Evolutionary conservation across 1,284 basidiomycete genomes (phyloP), one percentile per base, ranked within the genome.

Genomic region (Sporisorium iseilematis-ciliati): DNA sequence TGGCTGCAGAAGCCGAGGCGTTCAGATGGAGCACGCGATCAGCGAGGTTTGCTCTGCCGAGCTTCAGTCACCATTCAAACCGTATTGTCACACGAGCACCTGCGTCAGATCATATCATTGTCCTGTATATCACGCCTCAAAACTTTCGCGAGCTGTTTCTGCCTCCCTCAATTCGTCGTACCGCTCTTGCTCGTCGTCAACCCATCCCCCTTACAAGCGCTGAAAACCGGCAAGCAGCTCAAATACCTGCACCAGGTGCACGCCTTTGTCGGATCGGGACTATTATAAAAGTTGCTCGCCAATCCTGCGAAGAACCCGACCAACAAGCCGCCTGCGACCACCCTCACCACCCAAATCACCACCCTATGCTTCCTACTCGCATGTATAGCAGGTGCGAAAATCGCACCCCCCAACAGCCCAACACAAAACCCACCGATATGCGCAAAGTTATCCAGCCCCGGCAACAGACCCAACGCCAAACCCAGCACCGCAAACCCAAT

Each of bases 221-320:
- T 54, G 43, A 80, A 81, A 21, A 75, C 63, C 7, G 81, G 81
- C 14, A 82, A 45, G 35, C 82, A 84, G 43, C 77, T 81, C 4
- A 84, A 56, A 52, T 84, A 84, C 25, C 93, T 89, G 83, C 96
- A 98, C 86, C 95, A 93, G 52, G 90, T 88, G 84, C 95, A 97
- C 21, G 93, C 93, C 89, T 84, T 66, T 56, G 58, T 54, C 10
- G 81, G 84, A 61, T 84, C 82, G 81, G 94, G 89, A 42, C 90
- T 90, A 3, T 90, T 93, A 83, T 95, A 97, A 85, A 98, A 97
- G 86, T 98, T 97, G 72, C 91, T 89, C 33, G 89, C 89, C 40
- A 97, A 88, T 4, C 94, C 88, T 25, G 95, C 91, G 75, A 92
- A 96, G 33, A 96, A 89, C 29, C 95, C 87, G 23, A 96, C 85